A percentile compares a stretch with the other conserved stretches of the same genome.
phyloP scores from a whole-genome alignment of 2,329 filamentous ascomycete genomes.

The Tolypocladium cylindrosporum region DNA sequence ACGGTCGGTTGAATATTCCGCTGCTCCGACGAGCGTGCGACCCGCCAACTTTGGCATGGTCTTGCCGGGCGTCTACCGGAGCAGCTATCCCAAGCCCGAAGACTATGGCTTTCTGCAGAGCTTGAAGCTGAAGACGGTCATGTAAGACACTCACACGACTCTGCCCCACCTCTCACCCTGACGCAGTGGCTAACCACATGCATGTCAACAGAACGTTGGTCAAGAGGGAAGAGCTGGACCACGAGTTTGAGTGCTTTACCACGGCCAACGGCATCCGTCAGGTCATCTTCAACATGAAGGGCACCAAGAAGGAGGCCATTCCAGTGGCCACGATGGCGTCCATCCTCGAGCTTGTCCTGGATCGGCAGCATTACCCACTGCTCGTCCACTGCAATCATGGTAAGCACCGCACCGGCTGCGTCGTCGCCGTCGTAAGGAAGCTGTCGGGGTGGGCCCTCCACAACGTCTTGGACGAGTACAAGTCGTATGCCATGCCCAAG shows the following conservation, averaged over 20 bases:
- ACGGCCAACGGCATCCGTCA: constrained; percentile 58
- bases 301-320: constrained; percentile 77
- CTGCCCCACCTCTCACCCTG: not conserved
- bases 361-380: constrained; percentile 66
- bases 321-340: constrained; percentile 56
- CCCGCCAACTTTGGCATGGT: constrained; percentile 72
- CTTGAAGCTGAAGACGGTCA: constrained; percentile 66
- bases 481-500: constrained; percentile 51
- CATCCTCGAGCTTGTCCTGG: constrained; percentile 62
- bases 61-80: constrained; percentile 66
- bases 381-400: constrained; percentile 92
- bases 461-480: constrained; percentile 63
- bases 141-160: constrained; percentile 40
- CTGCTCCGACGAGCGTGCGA: constrained; percentile 16
- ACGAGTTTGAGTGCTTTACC: constrained; percentile 52
- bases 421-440: constrained; percentile 71
- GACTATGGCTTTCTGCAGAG: constrained; percentile 61
- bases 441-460: constrained; percentile 56
- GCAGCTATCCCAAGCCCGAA: constrained; percentile 63
- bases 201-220: constrained; percentile 45
- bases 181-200: constrained; percentile 5
- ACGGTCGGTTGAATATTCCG: constrained; percentile 8
- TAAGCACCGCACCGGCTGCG: constrained; percentile 85
- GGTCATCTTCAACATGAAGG: constrained; percentile 65
- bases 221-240: constrained; percentile 45